Conservation (phyloP, 345 rosid genomes). For the Noccaea bulbosa region DNA sequence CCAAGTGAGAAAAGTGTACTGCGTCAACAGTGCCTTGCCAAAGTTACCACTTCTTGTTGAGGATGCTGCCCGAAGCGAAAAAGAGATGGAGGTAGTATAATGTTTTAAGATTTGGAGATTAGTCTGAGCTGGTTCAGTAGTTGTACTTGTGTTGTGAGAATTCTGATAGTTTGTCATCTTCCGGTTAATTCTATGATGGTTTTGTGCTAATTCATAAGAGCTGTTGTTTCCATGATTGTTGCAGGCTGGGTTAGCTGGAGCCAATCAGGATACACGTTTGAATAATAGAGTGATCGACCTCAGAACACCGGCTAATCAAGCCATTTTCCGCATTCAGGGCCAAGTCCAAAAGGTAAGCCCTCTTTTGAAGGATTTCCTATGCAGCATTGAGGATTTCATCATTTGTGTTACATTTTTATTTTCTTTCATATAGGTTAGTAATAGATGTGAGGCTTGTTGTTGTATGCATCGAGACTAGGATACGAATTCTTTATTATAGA, state of each 20-base stretch:
- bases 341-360: constrained; percentile 37
- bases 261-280: constrained; percentile 84
- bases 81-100: constrained; percentile 63
- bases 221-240: constrained; percentile 24
- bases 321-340: constrained; percentile 67
- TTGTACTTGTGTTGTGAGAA: neutral
- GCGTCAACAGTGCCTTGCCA: constrained; percentile 61
- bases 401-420: neutral
- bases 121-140: neutral
- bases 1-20: constrained; percentile 64
- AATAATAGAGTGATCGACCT: constrained; percentile 74
- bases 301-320: constrained; percentile 84
- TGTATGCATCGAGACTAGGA: constrained; percentile 11
- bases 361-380: neutral
- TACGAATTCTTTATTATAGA: neutral
- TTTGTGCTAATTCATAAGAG: constrained; percentile 13
- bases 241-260: constrained; percentile 68
- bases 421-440: neutral
- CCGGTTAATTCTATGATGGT: constrained; percentile 3
- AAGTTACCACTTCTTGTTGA: constrained; percentile 71
- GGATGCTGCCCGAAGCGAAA: constrained; percentile 84
- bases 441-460: neutral
- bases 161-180: constrained; percentile 4
- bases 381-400: neutral
- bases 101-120: constrained; percentile 9